Percentiles rank a stretch among this genome's conserved stretches.
phyloP scores from a whole-genome alignment of 1,139 yeast species.

The Taiozyma sp. region DNA sequence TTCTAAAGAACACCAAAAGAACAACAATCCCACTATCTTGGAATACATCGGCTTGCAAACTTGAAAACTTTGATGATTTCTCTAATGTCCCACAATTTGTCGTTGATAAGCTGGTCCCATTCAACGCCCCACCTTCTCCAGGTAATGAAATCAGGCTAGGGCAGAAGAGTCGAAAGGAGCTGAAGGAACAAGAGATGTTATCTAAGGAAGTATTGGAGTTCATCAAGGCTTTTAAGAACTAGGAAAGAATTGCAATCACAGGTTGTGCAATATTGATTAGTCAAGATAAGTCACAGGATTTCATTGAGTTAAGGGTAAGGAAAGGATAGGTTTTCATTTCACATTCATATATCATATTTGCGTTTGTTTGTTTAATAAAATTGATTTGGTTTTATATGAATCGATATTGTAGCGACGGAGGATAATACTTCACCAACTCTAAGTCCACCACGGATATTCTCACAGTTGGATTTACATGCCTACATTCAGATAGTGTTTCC shows the following conservation, averaged over 20 bases:
- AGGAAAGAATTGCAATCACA: background rate
- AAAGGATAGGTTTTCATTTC: background rate
- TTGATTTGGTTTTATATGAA: background rate
- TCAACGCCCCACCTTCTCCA: slow-evolving; percentile 16
- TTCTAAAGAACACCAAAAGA: slow-evolving; percentile 9
- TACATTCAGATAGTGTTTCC: background rate
- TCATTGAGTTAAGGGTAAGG: background rate
- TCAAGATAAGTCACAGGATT: background rate
- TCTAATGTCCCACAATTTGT: slow-evolving; percentile 22
- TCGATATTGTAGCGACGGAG: background rate
- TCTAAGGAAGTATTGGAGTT: slow-evolving; percentile 21
- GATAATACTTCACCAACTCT: too few species aligned
- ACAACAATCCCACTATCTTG: slow-evolving; percentile 21
- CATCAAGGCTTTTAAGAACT: slow-evolving; percentile 19
- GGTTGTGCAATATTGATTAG: background rate
- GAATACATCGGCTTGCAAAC: slow-evolving; percentile 20
- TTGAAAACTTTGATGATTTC: slow-evolving; percentile 20
- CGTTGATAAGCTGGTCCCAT: slow-evolving; percentile 21
- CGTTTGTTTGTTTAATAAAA: background rate
- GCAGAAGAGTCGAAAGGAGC: slow-evolving; percentile 17
- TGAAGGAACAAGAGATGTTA: slow-evolving; percentile 16
- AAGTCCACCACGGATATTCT: too few species aligned
- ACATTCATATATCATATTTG: background rate
- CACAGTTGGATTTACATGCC: too few species aligned
- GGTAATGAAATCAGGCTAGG: slow-evolving; percentile 23